A percentile compares a stretch with the other conserved stretches of the same genome.
Evolutionary conservation across 345 rosid genomes (phyloP).

Genomic region (Stellera chamaejasme): DNA sequence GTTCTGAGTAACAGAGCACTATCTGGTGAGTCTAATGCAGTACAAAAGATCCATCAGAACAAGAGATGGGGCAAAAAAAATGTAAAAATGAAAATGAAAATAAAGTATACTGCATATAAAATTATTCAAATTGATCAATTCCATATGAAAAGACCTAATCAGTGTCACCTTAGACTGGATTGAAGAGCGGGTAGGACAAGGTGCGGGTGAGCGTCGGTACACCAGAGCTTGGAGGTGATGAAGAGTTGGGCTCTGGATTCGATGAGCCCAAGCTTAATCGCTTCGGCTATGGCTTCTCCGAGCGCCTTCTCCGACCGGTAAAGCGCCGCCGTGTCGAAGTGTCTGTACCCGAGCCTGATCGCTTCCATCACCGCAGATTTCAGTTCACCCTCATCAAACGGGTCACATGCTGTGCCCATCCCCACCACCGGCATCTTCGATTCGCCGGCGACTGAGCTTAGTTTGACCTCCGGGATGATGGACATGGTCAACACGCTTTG

Average conservation of each 20-base stretch:
- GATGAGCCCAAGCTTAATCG: background rate
- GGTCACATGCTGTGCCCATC: slow-evolving; percentile 27
- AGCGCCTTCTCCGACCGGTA: slow-evolving; percentile 26
- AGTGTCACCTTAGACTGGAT: background rate
- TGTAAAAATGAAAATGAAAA: no score
- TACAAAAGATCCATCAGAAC: no score
- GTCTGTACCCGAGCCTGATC: slow-evolving; percentile 24
- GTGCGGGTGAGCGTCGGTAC: background rate
- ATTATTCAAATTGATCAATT: no score
- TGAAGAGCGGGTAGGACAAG: slow-evolving; percentile 7
- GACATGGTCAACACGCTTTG: no score
- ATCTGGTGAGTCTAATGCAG: no score
- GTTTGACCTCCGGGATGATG: no score
- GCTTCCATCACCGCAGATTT: slow-evolving; percentile 18
- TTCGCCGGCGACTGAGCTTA: background rate
- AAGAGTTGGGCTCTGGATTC: slow-evolving; percentile 5
- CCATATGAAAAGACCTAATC: no score
- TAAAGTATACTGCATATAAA: background rate
- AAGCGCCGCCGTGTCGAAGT: slow-evolving; percentile 23
- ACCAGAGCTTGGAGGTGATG: slow-evolving; percentile 9
- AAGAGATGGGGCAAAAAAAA: no score
- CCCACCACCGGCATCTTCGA: slow-evolving; percentile 36
- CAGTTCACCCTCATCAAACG: slow-evolving; percentile 12
- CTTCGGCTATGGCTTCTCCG: slow-evolving; percentile 23
- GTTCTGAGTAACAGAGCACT: no score